phyloP scores from a whole-genome alignment of 2,329 filamentous ascomycete genomes.

The Colletotrichum agaves region DNA sequence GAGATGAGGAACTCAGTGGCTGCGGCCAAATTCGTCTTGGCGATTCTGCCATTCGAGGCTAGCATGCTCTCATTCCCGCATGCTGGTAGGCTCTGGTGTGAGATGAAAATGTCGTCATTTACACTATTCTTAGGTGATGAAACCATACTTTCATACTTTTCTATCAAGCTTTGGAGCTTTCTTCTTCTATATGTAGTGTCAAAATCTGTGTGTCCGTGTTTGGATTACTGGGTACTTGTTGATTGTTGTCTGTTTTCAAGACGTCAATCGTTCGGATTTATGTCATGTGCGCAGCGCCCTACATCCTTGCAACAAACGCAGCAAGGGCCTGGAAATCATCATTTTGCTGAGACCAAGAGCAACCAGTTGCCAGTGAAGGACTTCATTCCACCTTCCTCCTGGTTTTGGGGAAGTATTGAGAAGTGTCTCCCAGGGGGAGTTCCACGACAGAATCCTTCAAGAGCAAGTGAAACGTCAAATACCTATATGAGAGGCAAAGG shows the following conservation, averaged over 20 bases:
- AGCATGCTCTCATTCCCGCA: neutral
- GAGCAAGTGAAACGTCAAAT: constrained; percentile 42
- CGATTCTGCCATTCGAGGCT: neutral
- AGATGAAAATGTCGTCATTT: constrained; percentile 5
- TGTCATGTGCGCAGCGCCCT: too few relatives aligned
- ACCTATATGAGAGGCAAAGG: constrained; percentile 33
- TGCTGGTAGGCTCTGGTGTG: neutral
- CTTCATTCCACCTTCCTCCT: constrained; percentile 17
- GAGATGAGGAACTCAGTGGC: too few relatives aligned
- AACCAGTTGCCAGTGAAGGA: too few relatives aligned
- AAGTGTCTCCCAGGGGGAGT: constrained; percentile 42
- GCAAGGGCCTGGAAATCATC: too few relatives aligned
- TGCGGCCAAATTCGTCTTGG: neutral
- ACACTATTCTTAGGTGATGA: neutral
- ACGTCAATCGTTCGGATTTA: too few relatives aligned
- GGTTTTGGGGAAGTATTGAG: constrained; percentile 41
- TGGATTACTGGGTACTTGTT: too few relatives aligned
- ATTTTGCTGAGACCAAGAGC: too few relatives aligned
- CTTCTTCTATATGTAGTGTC: too few relatives aligned
- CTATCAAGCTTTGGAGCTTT: too few relatives aligned
- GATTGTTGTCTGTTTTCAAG: too few relatives aligned
- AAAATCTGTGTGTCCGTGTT: too few relatives aligned
- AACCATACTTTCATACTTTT: neutral
- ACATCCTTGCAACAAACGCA: too few relatives aligned
- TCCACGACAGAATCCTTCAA: constrained; percentile 42